Percentiles rank a stretch among this genome's conserved stretches.
Evolutionary conservation across 441 rosid species (phyloP).

Genomic region (Pelargonium cotyledonis): DNA sequence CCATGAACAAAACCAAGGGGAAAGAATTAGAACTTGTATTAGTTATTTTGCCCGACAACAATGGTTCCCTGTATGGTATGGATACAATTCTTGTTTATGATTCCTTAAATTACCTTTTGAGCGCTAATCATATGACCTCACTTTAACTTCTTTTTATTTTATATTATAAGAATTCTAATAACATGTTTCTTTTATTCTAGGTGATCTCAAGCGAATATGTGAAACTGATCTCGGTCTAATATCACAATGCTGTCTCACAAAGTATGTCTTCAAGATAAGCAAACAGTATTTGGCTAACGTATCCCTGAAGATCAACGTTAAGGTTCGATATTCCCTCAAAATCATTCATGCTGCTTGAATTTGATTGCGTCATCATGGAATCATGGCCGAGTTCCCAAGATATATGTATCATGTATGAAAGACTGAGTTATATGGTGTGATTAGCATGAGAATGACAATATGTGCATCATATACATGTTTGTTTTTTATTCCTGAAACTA

Average conservation of each 20-base stretch:
- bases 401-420: background rate
- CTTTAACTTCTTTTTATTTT: background rate
- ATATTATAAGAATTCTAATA: background rate
- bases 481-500: background rate
- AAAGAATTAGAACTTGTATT: slow-evolving; percentile 87
- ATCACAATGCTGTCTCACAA: slow-evolving; percentile 84
- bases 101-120: background rate
- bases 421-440: background rate
- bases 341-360: background rate
- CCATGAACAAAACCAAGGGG: slow-evolving; percentile 83
- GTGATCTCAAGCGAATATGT: slow-evolving; percentile 82
- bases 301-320: slow-evolving; percentile 79
- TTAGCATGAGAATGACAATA: background rate
- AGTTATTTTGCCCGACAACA: slow-evolving; percentile 89
- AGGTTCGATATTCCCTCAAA: slow-evolving; percentile 39
- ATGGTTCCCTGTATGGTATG: slow-evolving; percentile 90
- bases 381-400: background rate
- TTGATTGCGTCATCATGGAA: background rate
- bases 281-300: slow-evolving; percentile 89
- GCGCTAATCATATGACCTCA: background rate
- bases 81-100: slow-evolving; percentile 4
- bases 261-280: slow-evolving; percentile 82
- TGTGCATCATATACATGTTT: background rate
- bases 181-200: slow-evolving; percentile 29
- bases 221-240: slow-evolving; percentile 89